Conservation (phyloP, 2,329 filamentous ascomycete species). For the Penicillium sp. region DNA sequence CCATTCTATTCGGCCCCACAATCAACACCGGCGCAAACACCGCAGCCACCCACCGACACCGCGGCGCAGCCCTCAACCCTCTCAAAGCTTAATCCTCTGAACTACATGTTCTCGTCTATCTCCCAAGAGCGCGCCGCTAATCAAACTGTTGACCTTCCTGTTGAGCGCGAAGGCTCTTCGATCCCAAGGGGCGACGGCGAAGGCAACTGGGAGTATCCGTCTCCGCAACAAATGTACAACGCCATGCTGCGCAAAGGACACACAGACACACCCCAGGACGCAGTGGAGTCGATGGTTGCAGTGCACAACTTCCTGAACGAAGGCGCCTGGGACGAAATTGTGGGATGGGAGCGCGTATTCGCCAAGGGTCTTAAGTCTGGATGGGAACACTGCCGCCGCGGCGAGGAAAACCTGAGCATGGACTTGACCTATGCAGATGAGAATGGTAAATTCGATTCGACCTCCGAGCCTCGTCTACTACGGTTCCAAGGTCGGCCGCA, state of each 20-base stretch:
- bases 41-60: slow-evolving; percentile 31
- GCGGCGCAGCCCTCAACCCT: slow-evolving; percentile 50
- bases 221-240: slow-evolving; percentile 99
- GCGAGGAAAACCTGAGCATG: slow-evolving; percentile 65
- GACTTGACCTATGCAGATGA: slow-evolving; percentile 56
- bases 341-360: slow-evolving; percentile 90
- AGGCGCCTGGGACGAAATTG: slow-evolving; percentile 92
- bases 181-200: slow-evolving; percentile 79
- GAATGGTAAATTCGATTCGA: slow-evolving; percentile 29
- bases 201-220: slow-evolving; percentile 95
- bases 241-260: slow-evolving; percentile 94
- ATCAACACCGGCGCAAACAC: slow-evolving; percentile 32
- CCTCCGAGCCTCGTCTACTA: slow-evolving; percentile 67
- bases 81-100: slow-evolving; percentile 74
- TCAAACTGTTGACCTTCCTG: slow-evolving; percentile 73
- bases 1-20: slow-evolving; percentile 46
- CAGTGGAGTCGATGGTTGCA: slow-evolving; percentile 94
- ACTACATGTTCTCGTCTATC: slow-evolving; percentile 91
- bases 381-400: slow-evolving; percentile 71
- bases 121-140: slow-evolving; percentile 74
- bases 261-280: slow-evolving; percentile 87
- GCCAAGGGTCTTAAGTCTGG: slow-evolving; percentile 68
- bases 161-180: slow-evolving; percentile 78
- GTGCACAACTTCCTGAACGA: slow-evolving; percentile 99
- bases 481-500: slow-evolving; percentile 86